phyloP scores from a whole-genome alignment of 352 stramenopile genomes.

The Globisporangium apiculatum region DNA sequence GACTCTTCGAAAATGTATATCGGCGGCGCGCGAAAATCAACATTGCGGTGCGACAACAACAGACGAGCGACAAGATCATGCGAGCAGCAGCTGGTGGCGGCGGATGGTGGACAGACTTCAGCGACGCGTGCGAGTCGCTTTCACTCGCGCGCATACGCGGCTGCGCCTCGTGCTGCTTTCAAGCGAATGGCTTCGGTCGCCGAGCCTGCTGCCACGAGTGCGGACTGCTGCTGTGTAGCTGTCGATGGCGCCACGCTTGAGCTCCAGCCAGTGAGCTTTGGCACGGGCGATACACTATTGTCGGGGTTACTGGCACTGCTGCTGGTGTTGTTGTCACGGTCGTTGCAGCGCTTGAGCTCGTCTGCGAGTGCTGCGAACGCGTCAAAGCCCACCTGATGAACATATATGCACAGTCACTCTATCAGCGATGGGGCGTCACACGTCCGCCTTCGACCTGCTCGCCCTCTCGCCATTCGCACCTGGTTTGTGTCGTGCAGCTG shows the following conservation, averaged over 20 bases:
- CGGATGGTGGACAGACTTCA: too few species aligned
- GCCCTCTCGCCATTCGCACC: constrained; percentile 9
- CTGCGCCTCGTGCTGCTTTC: constrained; percentile 5
- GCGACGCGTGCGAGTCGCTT: background rate
- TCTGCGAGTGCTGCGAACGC: constrained; percentile 45
- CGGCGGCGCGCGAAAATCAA: too few species aligned
- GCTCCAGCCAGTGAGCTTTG: constrained; percentile 2
- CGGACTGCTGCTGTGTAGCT: background rate
- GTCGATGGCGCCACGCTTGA: background rate
- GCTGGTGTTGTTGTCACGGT: constrained; percentile 1
- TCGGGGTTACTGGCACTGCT: background rate
- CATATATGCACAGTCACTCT: background rate
- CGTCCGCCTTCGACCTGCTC: background rate
- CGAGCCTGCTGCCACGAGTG: constrained; percentile 17
- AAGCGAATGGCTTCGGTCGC: constrained; percentile 23
- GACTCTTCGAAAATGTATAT: too few species aligned
- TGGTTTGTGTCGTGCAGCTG: constrained; percentile 28
- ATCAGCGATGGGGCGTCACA: background rate
- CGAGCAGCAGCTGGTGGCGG: too few species aligned
- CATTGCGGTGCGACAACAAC: too few species aligned
- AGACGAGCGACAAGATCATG: background rate
- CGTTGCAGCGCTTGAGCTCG: constrained; percentile 18
- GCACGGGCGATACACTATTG: background rate
- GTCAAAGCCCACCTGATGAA: constrained; percentile 50
- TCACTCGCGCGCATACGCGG: too few species aligned